A percentile compares a stretch with the other conserved stretches of the same genome.
Evolutionary conservation across 2,329 filamentous ascomycete genomes (phyloP).

Genomic region (Leptographium lundbergii): DNA sequence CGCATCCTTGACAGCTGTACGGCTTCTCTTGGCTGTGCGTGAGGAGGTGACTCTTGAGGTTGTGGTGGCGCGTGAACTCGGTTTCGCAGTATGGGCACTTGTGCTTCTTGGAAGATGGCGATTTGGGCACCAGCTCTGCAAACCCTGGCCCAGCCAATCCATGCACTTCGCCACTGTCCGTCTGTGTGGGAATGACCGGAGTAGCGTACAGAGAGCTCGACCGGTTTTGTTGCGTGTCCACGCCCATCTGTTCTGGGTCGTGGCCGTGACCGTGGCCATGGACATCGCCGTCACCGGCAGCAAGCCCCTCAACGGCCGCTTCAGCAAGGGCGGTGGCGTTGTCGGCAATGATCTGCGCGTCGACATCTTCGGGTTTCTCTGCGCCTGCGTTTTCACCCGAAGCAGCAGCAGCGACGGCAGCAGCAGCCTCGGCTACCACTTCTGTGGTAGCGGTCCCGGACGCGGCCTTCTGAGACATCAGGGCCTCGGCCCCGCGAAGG

Average conservation of each 20-base stretch:
- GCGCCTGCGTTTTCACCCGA: constrained; percentile 23
- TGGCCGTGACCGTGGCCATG: not conserved
- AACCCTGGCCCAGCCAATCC: not conserved
- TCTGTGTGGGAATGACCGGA: not conserved
- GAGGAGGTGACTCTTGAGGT: constrained; percentile 91
- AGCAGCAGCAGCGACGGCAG: constrained; percentile 30
- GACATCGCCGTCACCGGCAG: not conserved
- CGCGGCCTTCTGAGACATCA: constrained; percentile 7
- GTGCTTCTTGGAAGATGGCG: constrained; percentile 80
- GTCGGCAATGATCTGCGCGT: not conserved
- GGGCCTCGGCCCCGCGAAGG: constrained; percentile 9
- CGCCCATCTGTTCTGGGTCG: not conserved
- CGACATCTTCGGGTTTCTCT: constrained; percentile 11
- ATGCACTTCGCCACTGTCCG: not conserved
- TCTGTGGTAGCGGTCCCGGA: constrained; percentile 37
- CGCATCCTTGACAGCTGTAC: constrained; percentile 85
- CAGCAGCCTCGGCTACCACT: constrained; percentile 14
- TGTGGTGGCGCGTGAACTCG: constrained; percentile 94
- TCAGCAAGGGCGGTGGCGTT: constrained; percentile 16
- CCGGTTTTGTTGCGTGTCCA: not conserved
- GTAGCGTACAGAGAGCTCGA: not conserved
- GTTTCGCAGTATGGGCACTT: constrained; percentile 95
- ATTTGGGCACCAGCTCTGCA: constrained; percentile 42
- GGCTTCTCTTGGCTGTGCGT: constrained; percentile 98
- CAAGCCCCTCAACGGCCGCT: constrained; percentile 19